phyloP scores from a whole-genome alignment of 2,329 filamentous ascomycete species.

The Ophiosphaerella herpotricha region DNA sequence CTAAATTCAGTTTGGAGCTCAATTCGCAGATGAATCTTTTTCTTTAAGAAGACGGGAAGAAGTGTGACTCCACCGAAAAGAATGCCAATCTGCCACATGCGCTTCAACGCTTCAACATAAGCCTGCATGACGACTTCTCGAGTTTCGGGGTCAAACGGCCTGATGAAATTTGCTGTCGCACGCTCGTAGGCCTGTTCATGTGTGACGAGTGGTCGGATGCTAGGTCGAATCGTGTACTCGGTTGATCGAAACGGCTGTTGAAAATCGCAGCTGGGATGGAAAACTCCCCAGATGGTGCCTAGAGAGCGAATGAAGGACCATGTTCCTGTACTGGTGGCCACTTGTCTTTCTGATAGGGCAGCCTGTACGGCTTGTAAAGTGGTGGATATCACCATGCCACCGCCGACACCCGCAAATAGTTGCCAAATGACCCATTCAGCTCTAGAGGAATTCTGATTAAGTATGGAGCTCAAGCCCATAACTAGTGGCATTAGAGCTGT shows the following conservation, averaged over 20 bases:
- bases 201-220: not conserved
- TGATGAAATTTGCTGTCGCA: not conserved
- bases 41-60: slow-evolving; percentile 3
- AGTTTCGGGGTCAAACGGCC: not conserved
- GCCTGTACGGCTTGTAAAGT: slow-evolving; percentile 46
- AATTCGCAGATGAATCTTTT: slow-evolving; percentile 3
- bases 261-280: slow-evolving; percentile 18
- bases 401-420: not conserved
- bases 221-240: not conserved
- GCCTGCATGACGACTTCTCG: not conserved
- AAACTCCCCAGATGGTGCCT: slow-evolving; percentile 20
- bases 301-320: slow-evolving; percentile 14
- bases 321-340: slow-evolving; percentile 10
- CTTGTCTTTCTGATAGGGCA: slow-evolving; percentile 11
- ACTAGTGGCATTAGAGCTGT: not conserved
- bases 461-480: slow-evolving; percentile 3
- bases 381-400: slow-evolving; percentile 22
- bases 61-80: not conserved
- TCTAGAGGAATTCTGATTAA: slow-evolving; percentile 10
- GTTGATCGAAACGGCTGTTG: slow-evolving; percentile 8
- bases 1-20: slow-evolving; percentile 8
- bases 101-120: not conserved
- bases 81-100: not conserved
- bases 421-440: slow-evolving; percentile 14
- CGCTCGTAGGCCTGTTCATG: not conserved